These are phyloP conservation scores for Chalara sp. DNA, from an alignment of 2,329 filamentous ascomycete genomes.

Conservation along the genomic window DNA sequence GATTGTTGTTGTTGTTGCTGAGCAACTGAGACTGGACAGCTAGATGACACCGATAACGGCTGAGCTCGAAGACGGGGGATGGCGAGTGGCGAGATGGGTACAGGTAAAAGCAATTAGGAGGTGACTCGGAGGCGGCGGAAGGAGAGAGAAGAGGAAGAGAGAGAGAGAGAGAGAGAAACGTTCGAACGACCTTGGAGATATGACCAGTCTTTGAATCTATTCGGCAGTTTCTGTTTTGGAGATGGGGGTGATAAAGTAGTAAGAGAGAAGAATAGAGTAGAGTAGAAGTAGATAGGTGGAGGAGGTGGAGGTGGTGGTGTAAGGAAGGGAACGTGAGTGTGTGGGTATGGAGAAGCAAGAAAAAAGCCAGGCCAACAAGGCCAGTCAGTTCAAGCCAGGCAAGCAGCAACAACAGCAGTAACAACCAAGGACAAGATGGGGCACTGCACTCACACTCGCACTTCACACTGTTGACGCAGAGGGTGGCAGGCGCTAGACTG, in stretches of 20 bases:
- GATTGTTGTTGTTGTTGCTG: neutral
- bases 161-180: constrained; percentile 29
- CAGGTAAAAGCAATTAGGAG: constrained; percentile 10
- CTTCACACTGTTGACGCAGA: too few species aligned
- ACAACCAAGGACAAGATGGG: too few species aligned
- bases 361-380: too few species aligned
- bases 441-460: too few species aligned
- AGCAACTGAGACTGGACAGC: too few species aligned
- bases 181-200: constrained; percentile 21
- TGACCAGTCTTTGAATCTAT: constrained; percentile 20
- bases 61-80: too few species aligned
- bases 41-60: too few species aligned
- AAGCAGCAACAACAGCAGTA: too few species aligned
- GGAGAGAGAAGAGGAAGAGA: constrained; percentile 25
- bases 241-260: constrained; percentile 6
- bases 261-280: constrained; percentile 3
- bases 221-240: constrained; percentile 7
- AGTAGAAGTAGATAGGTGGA: constrained; percentile 1
- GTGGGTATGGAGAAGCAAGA: too few species aligned
- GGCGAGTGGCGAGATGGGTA: constrained; percentile 4
- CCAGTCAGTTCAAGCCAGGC: too few species aligned
- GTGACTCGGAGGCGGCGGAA: constrained; percentile 17
- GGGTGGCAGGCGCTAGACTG: too few species aligned
- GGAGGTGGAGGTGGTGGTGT: neutral
- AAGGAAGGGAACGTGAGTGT: neutral